These are phyloP conservation scores for Acanthamoeba quina DNA, from an alignment of 208 protist genomes.

Conservation along the genomic window DNA sequence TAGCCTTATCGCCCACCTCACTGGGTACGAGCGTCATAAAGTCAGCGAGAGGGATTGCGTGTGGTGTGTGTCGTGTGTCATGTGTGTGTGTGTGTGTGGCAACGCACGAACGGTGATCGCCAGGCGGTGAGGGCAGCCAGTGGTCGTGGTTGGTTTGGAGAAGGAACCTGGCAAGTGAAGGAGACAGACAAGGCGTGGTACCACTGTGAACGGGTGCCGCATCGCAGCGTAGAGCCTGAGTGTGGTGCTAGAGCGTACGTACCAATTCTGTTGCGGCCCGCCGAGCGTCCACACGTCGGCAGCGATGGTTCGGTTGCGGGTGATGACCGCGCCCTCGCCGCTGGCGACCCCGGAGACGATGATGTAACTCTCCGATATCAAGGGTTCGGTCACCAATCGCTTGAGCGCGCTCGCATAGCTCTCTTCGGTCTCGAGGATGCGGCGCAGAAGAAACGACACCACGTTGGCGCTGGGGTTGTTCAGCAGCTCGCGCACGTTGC, in stretches of 20 bases:
- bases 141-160: conserved; percentile 68
- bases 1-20: background rate
- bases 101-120: conserved; percentile 42
- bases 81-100: too few species aligned
- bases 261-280: background rate
- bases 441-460: conserved; percentile 39
- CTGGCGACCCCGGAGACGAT: background rate
- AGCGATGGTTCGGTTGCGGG: background rate
- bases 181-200: too few species aligned
- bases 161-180: conserved; percentile 26
- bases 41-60: too few species aligned
- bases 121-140: conserved; percentile 45
- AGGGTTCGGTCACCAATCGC: conserved; percentile 8
- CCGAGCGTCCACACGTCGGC: conserved; percentile 26
- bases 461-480: conserved; percentile 16
- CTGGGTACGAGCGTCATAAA: too few species aligned
- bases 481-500: conserved; percentile 36
- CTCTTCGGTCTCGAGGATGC: conserved; percentile 15
- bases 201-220: background rate
- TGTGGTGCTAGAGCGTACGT: background rate
- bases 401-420: conserved; percentile 4
- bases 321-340: conserved; percentile 4
- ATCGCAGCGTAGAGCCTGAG: background rate
- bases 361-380: conserved; percentile 62
- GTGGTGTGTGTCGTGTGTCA: too few species aligned